Evolutionary conservation across 164 flowering plant genomes (phyloP), one percentile per base, ranked within the genome.

Genomic region (Piper longum): DNA sequence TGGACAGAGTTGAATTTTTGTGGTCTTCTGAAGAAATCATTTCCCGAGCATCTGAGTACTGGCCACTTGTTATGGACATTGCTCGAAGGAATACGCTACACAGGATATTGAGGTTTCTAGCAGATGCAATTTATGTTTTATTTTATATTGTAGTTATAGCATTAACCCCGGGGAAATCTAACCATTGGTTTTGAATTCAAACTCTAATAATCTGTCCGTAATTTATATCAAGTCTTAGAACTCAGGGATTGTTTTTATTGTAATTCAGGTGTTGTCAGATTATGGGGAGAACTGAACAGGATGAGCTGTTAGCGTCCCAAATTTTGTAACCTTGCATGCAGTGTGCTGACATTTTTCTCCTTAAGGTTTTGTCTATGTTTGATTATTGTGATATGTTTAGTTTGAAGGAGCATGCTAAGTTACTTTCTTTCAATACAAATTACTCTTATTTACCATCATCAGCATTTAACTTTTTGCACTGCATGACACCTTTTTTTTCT

Each of bases 251-350:
- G 43, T 43, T 54, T 16, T 64, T 9, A 26, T 45, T 36, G 19
- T 59, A 26, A 57, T 58, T 62, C 62, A 90, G 96, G 75, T 92
- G 97, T 71, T 75, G 78, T 68, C 87, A 82, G 63, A 89, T 92
- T 57, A 92, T 92, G 98, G 98, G 95, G 55, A 89, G 98, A 7
- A 85, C 71, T 62, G 98, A 92, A 62, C 82, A 82, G 68, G 98
- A 92, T 41, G 95, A 88, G 54, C 70, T 92, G 76, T 65, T 86
- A 40, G 98, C 89, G 4, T 96, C 96, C 12, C 97, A 89, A 63
- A 88, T 90, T 66, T 70, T 92, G 62, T 92, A 92, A 70, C 97
- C 98, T 18, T 89, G 98, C 80, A 92, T 92, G 98, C 97, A 92
- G 41, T 92, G 98, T 74, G 97, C 97, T 67, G 98, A 92, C 68